Evolutionary conservation across 139 green algal species (phyloP).

Genomic region (Volvox reticuliferus): DNA sequence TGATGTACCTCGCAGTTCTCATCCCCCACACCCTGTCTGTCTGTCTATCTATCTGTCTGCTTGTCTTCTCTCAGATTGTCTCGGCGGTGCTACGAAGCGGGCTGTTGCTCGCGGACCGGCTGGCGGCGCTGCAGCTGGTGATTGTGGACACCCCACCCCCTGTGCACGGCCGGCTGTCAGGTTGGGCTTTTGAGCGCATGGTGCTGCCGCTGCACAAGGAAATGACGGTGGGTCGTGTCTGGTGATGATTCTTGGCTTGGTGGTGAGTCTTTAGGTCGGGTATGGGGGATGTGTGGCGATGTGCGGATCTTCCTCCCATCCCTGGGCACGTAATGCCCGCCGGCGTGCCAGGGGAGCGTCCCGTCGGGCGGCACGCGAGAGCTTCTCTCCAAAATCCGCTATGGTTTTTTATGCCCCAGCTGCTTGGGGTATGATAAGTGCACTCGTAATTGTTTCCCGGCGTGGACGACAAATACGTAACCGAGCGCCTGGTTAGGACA

Average conservation of each 20-base stretch:
- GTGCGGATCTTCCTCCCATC: too few relatives aligned
- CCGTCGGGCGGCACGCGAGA: too few relatives aligned
- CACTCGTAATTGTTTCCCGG: too few relatives aligned
- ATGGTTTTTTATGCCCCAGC: too few relatives aligned
- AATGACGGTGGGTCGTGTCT: not conserved
- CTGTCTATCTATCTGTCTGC: not conserved
- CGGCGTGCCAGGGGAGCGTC: too few relatives aligned
- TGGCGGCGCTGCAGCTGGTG: slow-evolving; percentile 33
- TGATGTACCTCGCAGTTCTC: too few relatives aligned
- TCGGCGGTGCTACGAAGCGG: not conserved
- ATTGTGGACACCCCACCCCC: slow-evolving; percentile 13
- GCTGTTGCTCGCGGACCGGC: slow-evolving; percentile 18
- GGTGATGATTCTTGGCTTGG: not conserved
- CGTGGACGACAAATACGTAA: too few relatives aligned
- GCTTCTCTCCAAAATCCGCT: too few relatives aligned
- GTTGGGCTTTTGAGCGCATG: not conserved
- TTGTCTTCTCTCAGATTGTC: slow-evolving; percentile 9
- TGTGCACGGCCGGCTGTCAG: slow-evolving; percentile 10
- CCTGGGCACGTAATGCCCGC: too few relatives aligned
- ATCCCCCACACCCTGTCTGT: not conserved
- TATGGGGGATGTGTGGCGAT: too few relatives aligned
- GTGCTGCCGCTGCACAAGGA: slow-evolving; percentile 27
- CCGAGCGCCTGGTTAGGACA: too few relatives aligned
- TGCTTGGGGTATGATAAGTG: too few relatives aligned
- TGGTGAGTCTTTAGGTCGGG: not conserved